Evolutionary conservation across 805 yeast genomes (phyloP).

Genomic region (Myxozyma geophila): DNA sequence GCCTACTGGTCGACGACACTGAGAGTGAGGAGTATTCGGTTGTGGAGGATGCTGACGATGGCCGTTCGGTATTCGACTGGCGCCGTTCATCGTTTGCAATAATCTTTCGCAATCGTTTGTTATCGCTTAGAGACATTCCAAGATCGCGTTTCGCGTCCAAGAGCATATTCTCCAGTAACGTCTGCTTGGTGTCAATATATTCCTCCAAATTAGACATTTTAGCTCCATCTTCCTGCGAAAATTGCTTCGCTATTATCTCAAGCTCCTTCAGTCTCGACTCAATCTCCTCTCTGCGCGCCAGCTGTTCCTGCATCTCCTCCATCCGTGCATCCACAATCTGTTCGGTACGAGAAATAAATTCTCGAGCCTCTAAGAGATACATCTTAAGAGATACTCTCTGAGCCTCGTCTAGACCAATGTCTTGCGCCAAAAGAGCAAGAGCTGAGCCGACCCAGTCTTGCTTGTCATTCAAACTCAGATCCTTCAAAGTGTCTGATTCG

Average conservation of each 20-base stretch:
- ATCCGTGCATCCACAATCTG: slow-evolving; percentile 23
- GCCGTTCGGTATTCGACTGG: slow-evolving; percentile 1
- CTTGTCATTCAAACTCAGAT: slow-evolving; percentile 6
- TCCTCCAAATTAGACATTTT: slow-evolving; percentile 14
- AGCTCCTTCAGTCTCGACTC: slow-evolving; percentile 24
- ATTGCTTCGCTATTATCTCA: slow-evolving; percentile 17
- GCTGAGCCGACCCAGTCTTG: slow-evolving; percentile 26
- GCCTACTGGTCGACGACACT: neutral
- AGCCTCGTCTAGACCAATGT: neutral
- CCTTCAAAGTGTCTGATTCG: slow-evolving; percentile 1
- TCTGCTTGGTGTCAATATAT: slow-evolving; percentile 5
- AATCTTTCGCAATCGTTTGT: slow-evolving; percentile 24
- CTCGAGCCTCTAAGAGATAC: slow-evolving; percentile 25
- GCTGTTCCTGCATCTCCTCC: slow-evolving; percentile 26
- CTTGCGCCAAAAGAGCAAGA: slow-evolving; percentile 6
- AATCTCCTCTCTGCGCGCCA: slow-evolving; percentile 32
- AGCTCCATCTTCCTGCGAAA: slow-evolving; percentile 2
- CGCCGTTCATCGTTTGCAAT: slow-evolving; percentile 2
- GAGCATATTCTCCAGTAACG: slow-evolving; percentile 15
- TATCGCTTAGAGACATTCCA: slow-evolving; percentile 20
- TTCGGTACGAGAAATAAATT: slow-evolving; percentile 24
- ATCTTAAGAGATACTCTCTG: slow-evolving; percentile 10
- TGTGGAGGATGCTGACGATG: slow-evolving; percentile 10
- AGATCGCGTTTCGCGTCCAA: slow-evolving; percentile 29
- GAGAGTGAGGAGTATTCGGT: slow-evolving; percentile 7